Percentiles rank a stretch among this genome's conserved stretches.
Evolutionary conservation across 805 yeast genomes (phyloP).

Genomic region (Saccharomycopsis olivae): DNA sequence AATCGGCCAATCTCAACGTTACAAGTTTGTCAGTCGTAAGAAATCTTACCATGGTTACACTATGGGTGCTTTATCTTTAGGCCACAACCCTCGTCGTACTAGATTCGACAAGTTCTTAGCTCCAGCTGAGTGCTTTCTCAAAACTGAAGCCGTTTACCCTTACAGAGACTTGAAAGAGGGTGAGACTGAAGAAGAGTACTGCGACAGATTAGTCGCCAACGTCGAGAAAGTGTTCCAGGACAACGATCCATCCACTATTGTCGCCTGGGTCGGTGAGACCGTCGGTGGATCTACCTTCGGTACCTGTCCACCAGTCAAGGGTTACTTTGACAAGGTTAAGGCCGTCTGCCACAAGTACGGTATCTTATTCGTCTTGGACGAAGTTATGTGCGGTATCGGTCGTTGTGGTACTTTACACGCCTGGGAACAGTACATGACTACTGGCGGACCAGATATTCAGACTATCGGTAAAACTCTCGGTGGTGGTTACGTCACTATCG

Average conservation of each 20-base stretch:
- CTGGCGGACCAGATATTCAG: conserved; percentile 36
- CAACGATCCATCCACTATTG: conserved; percentile 34
- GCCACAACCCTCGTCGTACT: conserved; percentile 29
- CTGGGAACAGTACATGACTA: conserved; percentile 32
- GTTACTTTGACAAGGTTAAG: conserved; percentile 36
- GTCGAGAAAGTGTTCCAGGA: conserved; percentile 32
- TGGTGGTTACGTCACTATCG: conserved; percentile 38
- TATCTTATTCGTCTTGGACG: conserved; percentile 39
- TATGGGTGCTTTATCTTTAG: conserved; percentile 34
- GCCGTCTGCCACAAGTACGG: conserved; percentile 41
- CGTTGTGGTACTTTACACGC: conserved; percentile 38
- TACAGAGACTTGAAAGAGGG: conserved; percentile 23
- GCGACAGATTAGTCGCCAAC: conserved; percentile 29
- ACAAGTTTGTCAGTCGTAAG: conserved; percentile 33
- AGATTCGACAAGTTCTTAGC: conserved; percentile 23
- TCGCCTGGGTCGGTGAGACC: conserved; percentile 35
- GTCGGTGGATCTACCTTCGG: conserved; percentile 39
- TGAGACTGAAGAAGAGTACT: conserved; percentile 32
- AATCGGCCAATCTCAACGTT: conserved; percentile 32
- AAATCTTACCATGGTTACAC: conserved; percentile 42
- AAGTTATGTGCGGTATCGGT: conserved; percentile 48
- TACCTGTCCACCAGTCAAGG: conserved; percentile 31
- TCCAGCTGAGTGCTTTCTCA: conserved; percentile 8
- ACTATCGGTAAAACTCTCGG: conserved; percentile 39
- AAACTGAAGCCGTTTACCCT: conserved; percentile 21